These are phyloP conservation scores for Syzygium aromaticum DNA, from an alignment of 345 rosid species.

Conservation along the genomic window DNA sequence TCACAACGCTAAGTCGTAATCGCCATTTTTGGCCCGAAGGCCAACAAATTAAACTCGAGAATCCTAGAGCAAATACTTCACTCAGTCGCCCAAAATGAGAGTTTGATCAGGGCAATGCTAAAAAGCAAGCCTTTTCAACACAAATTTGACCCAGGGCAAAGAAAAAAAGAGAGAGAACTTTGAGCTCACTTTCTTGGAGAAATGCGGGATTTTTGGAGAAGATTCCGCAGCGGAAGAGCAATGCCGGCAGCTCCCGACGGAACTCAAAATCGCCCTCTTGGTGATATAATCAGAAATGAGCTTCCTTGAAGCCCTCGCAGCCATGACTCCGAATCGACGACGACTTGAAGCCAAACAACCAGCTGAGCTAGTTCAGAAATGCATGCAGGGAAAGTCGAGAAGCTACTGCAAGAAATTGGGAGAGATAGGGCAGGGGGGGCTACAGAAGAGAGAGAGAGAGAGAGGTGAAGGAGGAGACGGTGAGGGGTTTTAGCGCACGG, in stretches of 20 bases:
- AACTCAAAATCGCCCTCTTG: conserved; percentile 11
- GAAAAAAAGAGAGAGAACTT: not conserved
- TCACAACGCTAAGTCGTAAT: not conserved
- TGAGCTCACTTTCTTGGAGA: conserved; percentile 50
- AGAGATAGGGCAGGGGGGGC: not conserved
- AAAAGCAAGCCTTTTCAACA: not conserved
- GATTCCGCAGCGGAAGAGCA: conserved; percentile 26
- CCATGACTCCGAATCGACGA: conserved; percentile 19
- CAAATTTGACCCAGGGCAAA: not conserved
- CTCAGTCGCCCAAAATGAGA: not conserved
- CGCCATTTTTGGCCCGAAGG: not conserved
- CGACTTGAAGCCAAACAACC: not conserved
- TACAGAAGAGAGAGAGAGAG: not conserved
- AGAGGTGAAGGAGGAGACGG: not conserved
- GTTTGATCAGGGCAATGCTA: not conserved
- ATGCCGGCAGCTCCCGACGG: conserved; percentile 31
- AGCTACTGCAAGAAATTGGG: not conserved
- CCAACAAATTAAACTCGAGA: not conserved
- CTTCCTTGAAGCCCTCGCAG: conserved; percentile 33
- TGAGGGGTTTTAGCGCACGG: not conserved
- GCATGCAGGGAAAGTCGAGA: not conserved
- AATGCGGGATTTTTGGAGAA: conserved; percentile 50
- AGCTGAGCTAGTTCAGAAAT: not conserved
- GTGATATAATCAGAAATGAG: conserved; percentile 26
- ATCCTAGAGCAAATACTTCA: not conserved